These are phyloP conservation scores for Penicillium brasilianum DNA, from an alignment of 2,329 filamentous ascomycete species.

Conservation along the genomic window DNA sequence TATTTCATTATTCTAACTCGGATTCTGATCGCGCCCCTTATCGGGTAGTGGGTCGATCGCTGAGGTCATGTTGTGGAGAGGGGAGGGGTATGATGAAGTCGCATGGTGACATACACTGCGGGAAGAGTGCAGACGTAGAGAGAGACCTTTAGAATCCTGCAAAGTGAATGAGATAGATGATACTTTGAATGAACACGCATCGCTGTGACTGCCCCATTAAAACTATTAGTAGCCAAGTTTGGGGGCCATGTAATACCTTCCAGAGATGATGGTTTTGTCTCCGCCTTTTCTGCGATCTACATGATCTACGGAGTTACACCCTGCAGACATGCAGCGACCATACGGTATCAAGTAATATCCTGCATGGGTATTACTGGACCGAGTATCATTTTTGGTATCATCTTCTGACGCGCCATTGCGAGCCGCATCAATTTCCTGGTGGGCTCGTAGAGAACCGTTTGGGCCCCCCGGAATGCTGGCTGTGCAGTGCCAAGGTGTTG, in stretches of 20 bases:
- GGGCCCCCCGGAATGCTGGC: slow-evolving; percentile 5
- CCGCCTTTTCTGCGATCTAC: neutral
- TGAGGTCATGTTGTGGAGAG: neutral
- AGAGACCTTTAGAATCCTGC: no score
- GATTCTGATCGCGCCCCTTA: neutral
- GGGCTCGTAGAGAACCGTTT: neutral
- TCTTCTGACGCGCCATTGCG: neutral
- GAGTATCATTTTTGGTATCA: neutral
- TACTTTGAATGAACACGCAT: neutral
- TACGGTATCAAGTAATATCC: neutral
- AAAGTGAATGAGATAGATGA: neutral
- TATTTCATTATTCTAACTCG: neutral
- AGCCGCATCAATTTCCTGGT: neutral
- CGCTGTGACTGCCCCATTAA: neutral
- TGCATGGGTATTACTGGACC: neutral
- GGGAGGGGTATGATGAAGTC: neutral
- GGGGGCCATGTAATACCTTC: neutral
- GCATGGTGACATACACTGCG: neutral
- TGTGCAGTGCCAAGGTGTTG: slow-evolving; percentile 6
- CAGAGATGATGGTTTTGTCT: neutral
- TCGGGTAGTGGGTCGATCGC: neutral
- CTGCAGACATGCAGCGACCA: neutral
- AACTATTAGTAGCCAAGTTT: neutral
- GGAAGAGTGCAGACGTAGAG: no score
- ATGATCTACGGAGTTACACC: neutral